Base-by-base conservation (phyloP, 2,329 filamentous ascomycete species). In the Phyllosticta paracitricarpa region DNA sequence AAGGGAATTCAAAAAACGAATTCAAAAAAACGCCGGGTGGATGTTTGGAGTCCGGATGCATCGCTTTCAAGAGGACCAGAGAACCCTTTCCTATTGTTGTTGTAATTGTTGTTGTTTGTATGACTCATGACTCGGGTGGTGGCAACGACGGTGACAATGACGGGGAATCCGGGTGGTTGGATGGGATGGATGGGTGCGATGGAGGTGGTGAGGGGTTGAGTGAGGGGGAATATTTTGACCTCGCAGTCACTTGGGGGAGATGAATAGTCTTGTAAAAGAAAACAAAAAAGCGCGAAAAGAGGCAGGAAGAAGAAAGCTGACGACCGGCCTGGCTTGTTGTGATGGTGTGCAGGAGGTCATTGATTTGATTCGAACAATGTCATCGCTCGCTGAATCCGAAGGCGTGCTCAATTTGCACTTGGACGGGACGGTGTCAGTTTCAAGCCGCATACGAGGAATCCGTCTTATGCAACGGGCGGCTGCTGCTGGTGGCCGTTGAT, bases 11-110 rank as follows among this genome's bases (percentile, higher is more conserved):
- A 52, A 17, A 53, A 25, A 25, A 54, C 3, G 22, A n/a, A 54
- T 26, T 12, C 25, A 53, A 22, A 53, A 54, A 61, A 61, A 61
- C 59, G 59, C 59, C 59, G 55, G 40, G 40, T 48, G 40, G 40
- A 48, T 48, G 55, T 48, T 54, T 57, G 59, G 56, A 51, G 52
- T 54, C 26, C 54, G 30, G 57, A 61, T 61, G 59, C 59, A 57
- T 54, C 59, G 59, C 59, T 61, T 48, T 48, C 40, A 48, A 48
- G 40, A 48, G n/a, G 17, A 48, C 40, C 28, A 30, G 40, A 48
- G 40, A 48, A 48, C n/a, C 40, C 40, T 48, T 40, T 48, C 14
- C 4, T 19, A 17, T n/a, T 30, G 28, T 30, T 30, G 28, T 28
- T 28, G 26, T 8, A 5, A 4, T 6, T 30, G 28, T 30, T 30